These are phyloP conservation scores for Tagetes erecta DNA, from an alignment of 129 eudicot species.

Conservation along the genomic window DNA sequence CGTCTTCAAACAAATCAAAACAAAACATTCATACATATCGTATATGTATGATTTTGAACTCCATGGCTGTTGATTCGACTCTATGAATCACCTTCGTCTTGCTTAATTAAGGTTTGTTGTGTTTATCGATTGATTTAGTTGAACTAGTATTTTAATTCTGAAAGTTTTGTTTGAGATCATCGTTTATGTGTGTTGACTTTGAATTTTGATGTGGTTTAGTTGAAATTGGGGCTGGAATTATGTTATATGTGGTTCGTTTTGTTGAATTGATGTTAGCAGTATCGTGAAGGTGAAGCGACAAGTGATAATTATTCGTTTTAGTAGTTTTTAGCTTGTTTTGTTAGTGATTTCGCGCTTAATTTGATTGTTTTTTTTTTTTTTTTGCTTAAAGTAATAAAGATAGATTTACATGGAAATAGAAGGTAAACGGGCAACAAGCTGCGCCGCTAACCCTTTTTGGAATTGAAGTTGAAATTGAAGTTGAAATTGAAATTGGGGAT, in stretches of 20 bases:
- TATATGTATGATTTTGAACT: conserved; percentile 17
- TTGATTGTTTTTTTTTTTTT: no score
- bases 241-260: conserved; percentile 3
- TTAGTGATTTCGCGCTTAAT: background rate
- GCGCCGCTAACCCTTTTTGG: no score
- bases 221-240: conserved; percentile 17
- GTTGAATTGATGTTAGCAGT: conserved; percentile 1
- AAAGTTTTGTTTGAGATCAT: conserved; percentile 10
- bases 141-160: background rate
- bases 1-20: background rate
- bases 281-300: conserved; percentile 13
- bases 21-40: background rate
- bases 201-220: background rate
- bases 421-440: no score
- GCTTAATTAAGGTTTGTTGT: conserved; percentile 19
- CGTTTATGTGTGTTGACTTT: conserved; percentile 37
- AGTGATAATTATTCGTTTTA: background rate
- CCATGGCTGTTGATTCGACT: conserved; percentile 22
- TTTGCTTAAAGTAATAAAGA: no score
- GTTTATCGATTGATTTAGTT: background rate
- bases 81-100: conserved; percentile 24
- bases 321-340: conserved; percentile 1
- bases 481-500: conserved; percentile 25
- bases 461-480: conserved; percentile 18
- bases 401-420: no score